Evolutionary conservation across 2,329 filamentous ascomycete species (phyloP).

Genomic region (Fusarium torreyae): DNA sequence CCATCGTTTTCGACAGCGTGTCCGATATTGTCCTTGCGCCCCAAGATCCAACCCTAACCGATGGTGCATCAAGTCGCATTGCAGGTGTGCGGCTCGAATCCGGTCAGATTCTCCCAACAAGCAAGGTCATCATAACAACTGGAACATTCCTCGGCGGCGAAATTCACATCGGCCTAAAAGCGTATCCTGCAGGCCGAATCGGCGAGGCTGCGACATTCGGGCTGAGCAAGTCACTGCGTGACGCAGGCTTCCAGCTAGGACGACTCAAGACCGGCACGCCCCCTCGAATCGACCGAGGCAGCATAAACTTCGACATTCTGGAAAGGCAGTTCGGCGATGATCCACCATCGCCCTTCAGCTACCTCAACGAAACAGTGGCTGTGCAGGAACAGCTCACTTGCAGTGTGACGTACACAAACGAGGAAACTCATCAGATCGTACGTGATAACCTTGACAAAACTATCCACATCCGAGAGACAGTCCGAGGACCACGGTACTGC

Average conservation of each 20-base stretch:
- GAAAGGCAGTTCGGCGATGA: constrained; percentile 85
- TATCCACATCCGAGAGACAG: constrained; percentile 94
- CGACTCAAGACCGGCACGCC: constrained; percentile 96
- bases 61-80: constrained; percentile 76
- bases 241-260: constrained; percentile 91
- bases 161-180: constrained; percentile 92
- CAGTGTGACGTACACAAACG: constrained; percentile 89
- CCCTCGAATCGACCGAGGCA: constrained; percentile 84
- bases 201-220: constrained; percentile 95
- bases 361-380: constrained; percentile 82
- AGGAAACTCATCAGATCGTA: constrained; percentile 85
- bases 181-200: constrained; percentile 89
- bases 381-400: constrained; percentile 89
- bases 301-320: constrained; percentile 83
- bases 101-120: constrained; percentile 85
- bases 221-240: constrained; percentile 88
- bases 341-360: constrained; percentile 91
- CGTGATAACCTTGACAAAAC: constrained; percentile 94
- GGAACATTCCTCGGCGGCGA: constrained; percentile 96
- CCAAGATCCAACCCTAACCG: constrained; percentile 48
- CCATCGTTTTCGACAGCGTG: constrained; percentile 87
- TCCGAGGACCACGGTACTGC: constrained; percentile 95
- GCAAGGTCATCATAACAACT: constrained; percentile 92
- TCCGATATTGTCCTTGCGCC: constrained; percentile 85
- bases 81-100: constrained; percentile 89